Evolutionary conservation across 768 basidiomycete genomes (phyloP).

Genomic region (Boletus speciosus): DNA sequence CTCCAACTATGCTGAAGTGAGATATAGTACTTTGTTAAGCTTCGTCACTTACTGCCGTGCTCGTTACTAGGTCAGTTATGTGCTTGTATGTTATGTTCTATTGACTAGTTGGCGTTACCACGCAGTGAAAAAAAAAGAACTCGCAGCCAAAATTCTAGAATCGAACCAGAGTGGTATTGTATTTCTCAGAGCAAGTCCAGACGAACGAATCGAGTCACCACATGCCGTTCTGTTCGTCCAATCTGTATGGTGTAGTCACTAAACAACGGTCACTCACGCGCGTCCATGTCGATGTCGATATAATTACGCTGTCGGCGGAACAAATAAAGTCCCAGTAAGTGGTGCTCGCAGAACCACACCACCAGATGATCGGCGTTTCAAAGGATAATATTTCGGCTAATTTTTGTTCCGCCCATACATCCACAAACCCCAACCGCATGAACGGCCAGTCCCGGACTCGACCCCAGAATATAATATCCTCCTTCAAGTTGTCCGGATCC

Average conservation of each 20-base stretch:
- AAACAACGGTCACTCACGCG: conserved; percentile 48
- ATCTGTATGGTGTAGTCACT: background rate
- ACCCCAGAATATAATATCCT: conserved; percentile 85
- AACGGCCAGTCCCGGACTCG: conserved; percentile 23
- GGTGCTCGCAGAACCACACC: conserved; percentile 72
- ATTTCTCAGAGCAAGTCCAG: no score
- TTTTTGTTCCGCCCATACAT: no score
- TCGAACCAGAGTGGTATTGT: no score
- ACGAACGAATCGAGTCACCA: background rate
- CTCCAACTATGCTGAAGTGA: no score
- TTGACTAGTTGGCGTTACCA: background rate
- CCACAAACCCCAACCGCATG: no score
- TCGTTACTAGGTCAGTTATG: no score
- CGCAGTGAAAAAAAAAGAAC: no score
- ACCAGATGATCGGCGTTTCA: conserved; percentile 81
- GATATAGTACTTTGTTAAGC: no score
- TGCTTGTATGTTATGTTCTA: no score
- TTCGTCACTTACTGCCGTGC: no score
- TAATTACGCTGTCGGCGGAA: conserved; percentile 85
- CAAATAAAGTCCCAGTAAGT: conserved; percentile 62
- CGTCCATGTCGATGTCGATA: conserved; percentile 86
- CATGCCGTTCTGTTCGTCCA: background rate
- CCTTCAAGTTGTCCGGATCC: conserved; percentile 97
- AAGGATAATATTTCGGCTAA: no score
- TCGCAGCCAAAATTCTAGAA: no score